A percentile compares a stretch with the other conserved stretches of the same genome.
phyloP scores from a whole-genome alignment of 177 flowering plant species.

The Vitis hybrid region DNA sequence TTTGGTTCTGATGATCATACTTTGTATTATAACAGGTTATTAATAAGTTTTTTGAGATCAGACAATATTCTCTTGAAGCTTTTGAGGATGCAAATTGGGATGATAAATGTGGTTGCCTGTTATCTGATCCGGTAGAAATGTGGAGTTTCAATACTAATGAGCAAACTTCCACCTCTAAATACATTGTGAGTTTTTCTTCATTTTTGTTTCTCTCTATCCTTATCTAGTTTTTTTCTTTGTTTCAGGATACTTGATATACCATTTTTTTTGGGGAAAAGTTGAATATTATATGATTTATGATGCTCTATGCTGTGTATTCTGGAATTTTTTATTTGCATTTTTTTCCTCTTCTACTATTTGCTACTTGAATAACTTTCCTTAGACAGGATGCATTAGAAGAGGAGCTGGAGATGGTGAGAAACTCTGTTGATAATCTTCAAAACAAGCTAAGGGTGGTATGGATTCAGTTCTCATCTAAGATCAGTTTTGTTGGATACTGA shows the following conservation, averaged over 20 bases:
- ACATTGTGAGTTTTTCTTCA: slow-evolving; percentile 59
- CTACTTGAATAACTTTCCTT: slow-evolving; percentile 39
- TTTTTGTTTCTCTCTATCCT: not conserved
- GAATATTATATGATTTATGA: not conserved
- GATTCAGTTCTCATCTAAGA: not conserved
- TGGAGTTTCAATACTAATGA: slow-evolving; percentile 63
- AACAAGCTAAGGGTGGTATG: slow-evolving; percentile 71
- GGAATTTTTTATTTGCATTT: not conserved
- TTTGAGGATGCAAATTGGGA: slow-evolving; percentile 47
- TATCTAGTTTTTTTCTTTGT: not conserved
- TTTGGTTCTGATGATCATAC: not conserved
- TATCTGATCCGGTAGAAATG: slow-evolving; percentile 60
- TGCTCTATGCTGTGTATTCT: not conserved
- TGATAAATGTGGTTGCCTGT: slow-evolving; percentile 62
- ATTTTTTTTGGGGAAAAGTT: not conserved
- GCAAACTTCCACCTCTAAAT: slow-evolving; percentile 62
- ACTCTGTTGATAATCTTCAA: slow-evolving; percentile 60
- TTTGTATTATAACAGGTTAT: slow-evolving; percentile 51
- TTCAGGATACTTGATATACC: not conserved
- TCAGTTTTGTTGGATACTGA: not conserved
- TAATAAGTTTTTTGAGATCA: slow-evolving; percentile 72
- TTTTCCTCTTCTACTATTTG: not conserved
- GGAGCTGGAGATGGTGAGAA: slow-evolving; percentile 56
- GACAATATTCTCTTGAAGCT: slow-evolving; percentile 36
- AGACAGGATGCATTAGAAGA: slow-evolving; percentile 77